A percentile compares a stretch with the other conserved stretches of the same genome.
Conservation (phyloP, 2,329 filamentous ascomycete species). For the Colletotrichum falcatum region DNA sequence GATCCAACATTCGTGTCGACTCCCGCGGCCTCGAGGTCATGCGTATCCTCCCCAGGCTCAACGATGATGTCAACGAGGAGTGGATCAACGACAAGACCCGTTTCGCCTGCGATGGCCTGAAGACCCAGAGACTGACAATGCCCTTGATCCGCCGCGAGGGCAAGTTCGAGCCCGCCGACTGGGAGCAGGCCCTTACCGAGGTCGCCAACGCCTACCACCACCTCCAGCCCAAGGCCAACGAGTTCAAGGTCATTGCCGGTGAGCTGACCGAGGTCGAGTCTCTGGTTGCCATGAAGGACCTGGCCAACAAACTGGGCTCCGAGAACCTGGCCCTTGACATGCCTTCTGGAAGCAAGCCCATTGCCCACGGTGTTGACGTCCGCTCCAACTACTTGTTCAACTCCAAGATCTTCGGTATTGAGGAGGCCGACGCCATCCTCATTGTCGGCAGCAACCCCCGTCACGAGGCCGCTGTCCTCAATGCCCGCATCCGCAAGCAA, state of each 20-base stretch:
- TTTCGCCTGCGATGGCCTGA: conserved; percentile 95
- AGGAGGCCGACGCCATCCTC: conserved; percentile 92
- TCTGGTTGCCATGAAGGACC: conserved; percentile 95
- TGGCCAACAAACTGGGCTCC: conserved; percentile 95
- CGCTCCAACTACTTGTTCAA: conserved; percentile 98
- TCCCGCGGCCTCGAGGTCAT: conserved; percentile 95
- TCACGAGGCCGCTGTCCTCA: conserved; percentile 94
- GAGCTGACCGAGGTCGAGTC: conserved; percentile 93
- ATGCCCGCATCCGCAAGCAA: conserved; percentile 97
- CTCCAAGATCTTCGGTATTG: conserved; percentile 91
- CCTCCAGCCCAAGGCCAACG: conserved; percentile 86
- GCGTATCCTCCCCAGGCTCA: conserved; percentile 91
- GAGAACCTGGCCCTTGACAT: conserved; percentile 96
- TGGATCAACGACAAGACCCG: conserved; percentile 99
- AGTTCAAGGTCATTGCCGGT: conserved; percentile 95
- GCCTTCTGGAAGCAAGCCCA: conserved; percentile 82
- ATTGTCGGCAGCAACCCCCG: conserved; percentile 95
- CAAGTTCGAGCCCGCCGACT: conserved; percentile 91
- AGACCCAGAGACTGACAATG: conserved; percentile 94
- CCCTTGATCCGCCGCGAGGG: conserved; percentile 89
- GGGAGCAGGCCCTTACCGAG: conserved; percentile 94
- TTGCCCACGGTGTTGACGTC: conserved; percentile 93
- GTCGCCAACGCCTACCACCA: conserved; percentile 84
- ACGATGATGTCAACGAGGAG: conserved; percentile 98
- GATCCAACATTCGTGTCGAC: conserved; percentile 95